Percentiles rank a stretch among this genome's conserved stretches.
phyloP scores from a whole-genome alignment of 2,329 filamentous ascomycete genomes.

The Beauveria rudraprayagi region DNA sequence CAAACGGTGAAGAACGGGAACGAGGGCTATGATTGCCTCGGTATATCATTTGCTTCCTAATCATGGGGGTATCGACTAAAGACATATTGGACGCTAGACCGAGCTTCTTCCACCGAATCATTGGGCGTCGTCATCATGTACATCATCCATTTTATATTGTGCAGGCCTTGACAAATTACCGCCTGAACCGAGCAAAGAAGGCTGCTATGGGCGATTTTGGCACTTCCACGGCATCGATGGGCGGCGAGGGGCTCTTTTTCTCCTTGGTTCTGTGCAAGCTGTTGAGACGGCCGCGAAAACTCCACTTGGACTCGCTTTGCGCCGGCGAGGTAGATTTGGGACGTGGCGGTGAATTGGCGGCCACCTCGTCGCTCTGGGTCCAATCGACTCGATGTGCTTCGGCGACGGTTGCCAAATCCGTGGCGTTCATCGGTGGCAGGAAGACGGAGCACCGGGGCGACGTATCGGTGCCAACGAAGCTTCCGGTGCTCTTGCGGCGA shows the following conservation, averaged over 20 bases:
- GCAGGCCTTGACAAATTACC: slow-evolving; percentile 17
- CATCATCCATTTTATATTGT: slow-evolving; percentile 2
- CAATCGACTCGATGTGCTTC: slow-evolving; percentile 44
- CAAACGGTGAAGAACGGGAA: slow-evolving; percentile 16
- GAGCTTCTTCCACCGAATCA: not conserved
- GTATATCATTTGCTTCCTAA: slow-evolving; percentile 6
- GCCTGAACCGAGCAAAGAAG: slow-evolving; percentile 38
- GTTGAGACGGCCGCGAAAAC: slow-evolving; percentile 34
- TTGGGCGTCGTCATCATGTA: slow-evolving; percentile 4
- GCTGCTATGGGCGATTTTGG: slow-evolving; percentile 28
- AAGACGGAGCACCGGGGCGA: slow-evolving; percentile 9
- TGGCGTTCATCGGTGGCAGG: not conserved
- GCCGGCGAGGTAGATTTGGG: not conserved
- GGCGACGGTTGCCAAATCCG: slow-evolving; percentile 17
- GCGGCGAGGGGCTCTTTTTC: slow-evolving; percentile 17
- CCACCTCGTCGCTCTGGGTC: slow-evolving; percentile 48
- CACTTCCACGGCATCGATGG: slow-evolving; percentile 7
- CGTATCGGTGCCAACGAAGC: slow-evolving; percentile 17
- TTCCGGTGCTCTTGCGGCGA: slow-evolving; percentile 32
- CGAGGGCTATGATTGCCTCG: not conserved
- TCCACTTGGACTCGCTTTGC: slow-evolving; percentile 38
- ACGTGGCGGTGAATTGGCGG: not conserved
- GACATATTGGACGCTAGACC: not conserved
- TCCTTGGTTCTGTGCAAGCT: slow-evolving; percentile 23
- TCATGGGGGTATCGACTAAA: slow-evolving; percentile 7